Percentiles rank a stretch among this genome's conserved stretches.
Evolutionary conservation across 108 stramenopile species (phyloP).

Genomic region (Thalassiosira profunda): DNA sequence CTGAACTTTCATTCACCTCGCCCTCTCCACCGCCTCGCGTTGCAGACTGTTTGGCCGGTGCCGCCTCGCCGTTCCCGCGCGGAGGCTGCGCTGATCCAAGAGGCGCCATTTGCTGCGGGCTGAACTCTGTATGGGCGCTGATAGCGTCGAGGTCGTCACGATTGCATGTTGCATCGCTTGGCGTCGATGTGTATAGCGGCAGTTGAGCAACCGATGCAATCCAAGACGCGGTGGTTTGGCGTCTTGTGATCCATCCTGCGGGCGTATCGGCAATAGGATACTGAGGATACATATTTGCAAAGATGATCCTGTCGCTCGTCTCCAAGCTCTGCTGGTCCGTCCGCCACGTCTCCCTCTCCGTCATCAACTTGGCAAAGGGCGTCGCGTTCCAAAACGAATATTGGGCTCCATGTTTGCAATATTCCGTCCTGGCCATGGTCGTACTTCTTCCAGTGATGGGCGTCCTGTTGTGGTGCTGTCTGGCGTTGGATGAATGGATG

Average conservation of each 20-base stretch:
- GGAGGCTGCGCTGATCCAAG: no score
- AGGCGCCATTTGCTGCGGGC: no score
- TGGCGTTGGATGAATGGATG: slow-evolving; percentile 10
- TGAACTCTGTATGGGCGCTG: no score
- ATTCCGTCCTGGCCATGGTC: not conserved
- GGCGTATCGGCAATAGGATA: not conserved
- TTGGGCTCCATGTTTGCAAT: slow-evolving; percentile 1
- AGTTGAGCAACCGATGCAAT: no score
- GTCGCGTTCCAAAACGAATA: slow-evolving; percentile 25
- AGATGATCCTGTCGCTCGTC: slow-evolving; percentile 12
- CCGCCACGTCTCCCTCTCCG: not conserved
- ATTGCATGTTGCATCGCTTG: no score
- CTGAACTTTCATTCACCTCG: no score
- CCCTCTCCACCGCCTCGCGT: no score
- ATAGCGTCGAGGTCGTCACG: no score
- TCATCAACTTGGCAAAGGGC: slow-evolving; percentile 10
- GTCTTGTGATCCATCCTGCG: not conserved
- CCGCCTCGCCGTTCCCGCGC: no score
- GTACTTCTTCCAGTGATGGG: slow-evolving; percentile 2
- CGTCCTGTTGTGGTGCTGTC: slow-evolving; percentile 10
- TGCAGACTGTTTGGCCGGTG: no score
- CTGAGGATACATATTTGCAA: not conserved
- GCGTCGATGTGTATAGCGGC: no score
- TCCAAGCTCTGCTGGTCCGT: slow-evolving; percentile 24
- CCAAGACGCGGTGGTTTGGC: no score